These are phyloP conservation scores for Rhodotorula sp. DNA, from an alignment of 1,284 basidiomycete genomes.

Conservation along the genomic window DNA sequence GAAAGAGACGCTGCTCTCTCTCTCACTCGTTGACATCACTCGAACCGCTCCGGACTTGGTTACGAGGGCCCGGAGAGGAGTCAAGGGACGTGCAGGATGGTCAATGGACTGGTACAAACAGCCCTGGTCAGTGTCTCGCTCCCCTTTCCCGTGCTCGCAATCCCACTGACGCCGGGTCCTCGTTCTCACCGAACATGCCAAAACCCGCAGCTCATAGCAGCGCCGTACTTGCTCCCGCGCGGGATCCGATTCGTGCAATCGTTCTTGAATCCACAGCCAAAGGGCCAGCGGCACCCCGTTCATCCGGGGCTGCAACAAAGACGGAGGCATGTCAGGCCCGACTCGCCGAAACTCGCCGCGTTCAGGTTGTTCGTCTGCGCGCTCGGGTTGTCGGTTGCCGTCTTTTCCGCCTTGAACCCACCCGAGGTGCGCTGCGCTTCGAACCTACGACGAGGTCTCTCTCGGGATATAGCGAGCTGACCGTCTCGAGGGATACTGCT, in stretches of 20 bases:
- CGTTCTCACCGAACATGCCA: background rate
- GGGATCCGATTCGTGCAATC: background rate
- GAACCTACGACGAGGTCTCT: rapidly evolving
- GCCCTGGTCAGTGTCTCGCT: background rate
- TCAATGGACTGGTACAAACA: conserved; percentile 8
- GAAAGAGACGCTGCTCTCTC: background rate
- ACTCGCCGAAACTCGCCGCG: background rate
- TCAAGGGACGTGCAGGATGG: background rate
- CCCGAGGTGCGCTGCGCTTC: conserved; percentile 12
- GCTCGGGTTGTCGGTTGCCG: conserved; percentile 22
- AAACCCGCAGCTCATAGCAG: conserved; percentile 13
- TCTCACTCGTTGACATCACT: background rate
- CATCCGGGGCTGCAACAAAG: background rate
- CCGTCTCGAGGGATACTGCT: background rate
- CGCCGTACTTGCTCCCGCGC: conserved; percentile 16
- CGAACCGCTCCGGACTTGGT: background rate
- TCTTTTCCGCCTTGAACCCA: conserved; percentile 15
- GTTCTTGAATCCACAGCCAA: conserved; percentile 14
- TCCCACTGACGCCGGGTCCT: background rate
- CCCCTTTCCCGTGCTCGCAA: background rate
- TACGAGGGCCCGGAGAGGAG: background rate
- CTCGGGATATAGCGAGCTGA: background rate
- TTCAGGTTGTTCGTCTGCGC: conserved; percentile 23
- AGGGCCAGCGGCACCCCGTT: background rate
- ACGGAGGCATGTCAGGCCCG: background rate